Percentiles rank a stretch among this genome's conserved stretches.
Evolutionary conservation across 2,329 filamentous ascomycete species (phyloP).

Genomic region (Emmonsia crescens): DNA sequence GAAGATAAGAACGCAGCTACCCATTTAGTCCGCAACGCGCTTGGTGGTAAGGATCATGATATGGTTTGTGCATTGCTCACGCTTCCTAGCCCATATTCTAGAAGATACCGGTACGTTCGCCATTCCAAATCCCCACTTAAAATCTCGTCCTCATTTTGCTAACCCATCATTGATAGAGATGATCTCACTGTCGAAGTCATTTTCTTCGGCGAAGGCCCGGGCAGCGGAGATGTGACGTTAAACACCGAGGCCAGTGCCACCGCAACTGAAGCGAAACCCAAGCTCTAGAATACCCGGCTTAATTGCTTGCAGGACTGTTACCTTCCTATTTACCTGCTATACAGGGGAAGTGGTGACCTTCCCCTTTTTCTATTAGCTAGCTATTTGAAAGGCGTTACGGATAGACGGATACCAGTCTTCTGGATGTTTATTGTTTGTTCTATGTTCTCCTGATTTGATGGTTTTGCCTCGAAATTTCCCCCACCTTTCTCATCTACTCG

Average conservation of each 20-base stretch:
- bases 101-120: conserved; percentile 66
- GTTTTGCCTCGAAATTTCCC: neutral
- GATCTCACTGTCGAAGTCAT: conserved; percentile 97
- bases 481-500: neutral
- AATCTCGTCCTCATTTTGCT: conserved; percentile 1
- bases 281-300: conserved; percentile 29
- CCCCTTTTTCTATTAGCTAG: neutral
- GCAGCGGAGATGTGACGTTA: conserved; percentile 65
- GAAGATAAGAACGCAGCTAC: conserved; percentile 95
- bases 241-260: conserved; percentile 77
- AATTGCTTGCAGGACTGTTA: neutral
- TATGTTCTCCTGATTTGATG: neutral
- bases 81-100: conserved; percentile 78
- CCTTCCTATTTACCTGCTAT: neutral
- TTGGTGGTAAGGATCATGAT: conserved; percentile 86
- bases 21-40: conserved; percentile 85
- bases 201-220: conserved; percentile 79
- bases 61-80: conserved; percentile 89
- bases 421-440: neutral
- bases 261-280: conserved; percentile 37
- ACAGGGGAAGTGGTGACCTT: neutral
- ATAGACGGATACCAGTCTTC: neutral
- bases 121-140: neutral
- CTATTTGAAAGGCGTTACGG: neutral
- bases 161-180: conserved; percentile 48